Base-by-base conservation (phyloP, 495 filamentous ascomycete species). In the Penicillium diatomitis region DNA sequence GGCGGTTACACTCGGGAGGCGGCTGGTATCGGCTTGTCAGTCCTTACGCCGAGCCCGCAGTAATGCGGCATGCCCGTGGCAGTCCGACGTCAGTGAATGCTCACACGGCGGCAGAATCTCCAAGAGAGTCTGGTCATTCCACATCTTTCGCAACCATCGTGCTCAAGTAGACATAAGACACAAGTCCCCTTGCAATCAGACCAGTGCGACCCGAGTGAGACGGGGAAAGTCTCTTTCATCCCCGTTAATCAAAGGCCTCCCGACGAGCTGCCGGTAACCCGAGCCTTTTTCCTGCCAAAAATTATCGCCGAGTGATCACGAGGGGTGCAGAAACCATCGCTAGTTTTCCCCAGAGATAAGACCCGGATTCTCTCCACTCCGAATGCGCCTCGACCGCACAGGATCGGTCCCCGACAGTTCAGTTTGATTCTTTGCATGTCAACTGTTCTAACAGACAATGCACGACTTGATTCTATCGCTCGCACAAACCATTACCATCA, bases 11-110 rank as follows among this genome's bases (percentile, higher is more conserved):
- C 8, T 48, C 58, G 55, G 58, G 41, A 30, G 6, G 44, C 49
- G 48, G 54, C 42, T 48, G 52, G 68, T 71, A 69, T 69, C 68
- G 68, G 68, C 66, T 67, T 52, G 64, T 66, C 61, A 68, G 56
- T 53, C 36, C 41, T 54, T 65, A 64, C 51, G 50, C 55, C 54
- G 55, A 55, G 48, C 33, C 41, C 41, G 10, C 36, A 46, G 51
- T 20, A 2, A 20, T 20, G 20, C 20, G 20, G 20, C 20, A 20
- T 20, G 20, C 20, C 20, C 20, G 20, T 51, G 58, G 32, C 58
- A 54, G 41, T 54, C 50, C 55, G 52, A 56, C 55, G 59, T 55
- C 55, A 58, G 51, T 36, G 53, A 46, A 20, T 20, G 20, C 20
- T 20, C 20, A 20, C 20, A 20, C 0, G 20, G 20, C 20, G 20